Evolutionary conservation across 177 flowering plant genomes (phyloP).

Genomic region (Telopea speciosissima): DNA sequence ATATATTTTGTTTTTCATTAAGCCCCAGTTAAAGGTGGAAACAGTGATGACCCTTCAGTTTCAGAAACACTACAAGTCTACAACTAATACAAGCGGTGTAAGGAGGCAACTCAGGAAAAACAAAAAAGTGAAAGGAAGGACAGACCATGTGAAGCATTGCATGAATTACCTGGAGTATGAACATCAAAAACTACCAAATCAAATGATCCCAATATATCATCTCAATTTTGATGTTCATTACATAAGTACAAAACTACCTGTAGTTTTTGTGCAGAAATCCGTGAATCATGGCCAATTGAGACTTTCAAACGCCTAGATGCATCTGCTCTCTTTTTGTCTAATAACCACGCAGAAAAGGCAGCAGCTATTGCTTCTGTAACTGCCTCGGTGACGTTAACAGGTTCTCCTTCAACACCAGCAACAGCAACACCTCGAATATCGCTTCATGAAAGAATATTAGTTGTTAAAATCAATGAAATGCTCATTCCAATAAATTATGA

Average conservation of each 20-base stretch:
- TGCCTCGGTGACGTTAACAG: constrained; percentile 77
- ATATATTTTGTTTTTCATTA: too few species aligned
- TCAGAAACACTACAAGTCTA: too few species aligned
- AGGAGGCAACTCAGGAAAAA: too few species aligned
- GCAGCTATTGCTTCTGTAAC: constrained; percentile 95
- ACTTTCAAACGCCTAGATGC: constrained; percentile 49
- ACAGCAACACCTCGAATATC: constrained; percentile 99
- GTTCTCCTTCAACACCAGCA: constrained; percentile 92
- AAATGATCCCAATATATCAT: too few species aligned
- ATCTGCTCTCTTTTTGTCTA: constrained; percentile 60
- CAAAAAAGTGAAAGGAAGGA: too few species aligned
- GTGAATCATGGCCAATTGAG: constrained; percentile 94
- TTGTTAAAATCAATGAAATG: neutral
- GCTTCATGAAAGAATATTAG: constrained; percentile 32
- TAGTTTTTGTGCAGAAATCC: constrained; percentile 75
- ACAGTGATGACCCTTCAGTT: too few species aligned
- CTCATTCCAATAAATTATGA: neutral
- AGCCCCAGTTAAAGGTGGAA: too few species aligned
- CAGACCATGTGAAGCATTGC: too few species aligned
- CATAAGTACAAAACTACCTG: constrained; percentile 37
- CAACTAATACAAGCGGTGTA: too few species aligned
- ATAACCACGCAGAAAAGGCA: constrained; percentile 88
- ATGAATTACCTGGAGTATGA: too few species aligned
- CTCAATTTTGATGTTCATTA: too few species aligned
- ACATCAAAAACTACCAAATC: too few species aligned